Evolutionary conservation across 176 grass and related monocot genomes (phyloP), one percentile per base, ranked within the genome.

Genomic region (Oropetium thomaeum): DNA sequence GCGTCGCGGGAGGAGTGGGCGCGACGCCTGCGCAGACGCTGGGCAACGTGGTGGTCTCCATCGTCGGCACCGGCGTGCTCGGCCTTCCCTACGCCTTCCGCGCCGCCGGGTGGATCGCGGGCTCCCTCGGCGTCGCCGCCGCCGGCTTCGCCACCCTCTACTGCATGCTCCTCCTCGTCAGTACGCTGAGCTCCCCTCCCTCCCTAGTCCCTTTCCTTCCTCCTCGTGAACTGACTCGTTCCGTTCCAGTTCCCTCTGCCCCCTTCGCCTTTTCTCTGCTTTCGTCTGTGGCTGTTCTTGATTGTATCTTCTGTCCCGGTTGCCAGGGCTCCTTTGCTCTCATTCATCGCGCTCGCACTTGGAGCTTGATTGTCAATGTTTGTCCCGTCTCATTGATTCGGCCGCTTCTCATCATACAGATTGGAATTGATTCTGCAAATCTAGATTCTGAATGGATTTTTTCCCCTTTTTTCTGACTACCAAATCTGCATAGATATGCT

Each of bases 91-190:
- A 93, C 76, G 87, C 93, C 58, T 93, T 97, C 73, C 79, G 90
- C 59, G 43, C 87, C 48, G 87, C 93, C 1, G 93, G 93, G 9
- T 97, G 93, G 93, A 7, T 90, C 57, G 82, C 82, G 1, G 90
- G 93, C 27, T 84, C 87, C 17, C 51, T 93, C 40, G 93, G 93
- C 29, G 85, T 97, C 58, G 80, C 80, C 49, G 67, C 66, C 41
- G 80, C 93, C 23, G 93, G 90, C 16, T 20, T 42, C 58, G 80
- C 77, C 62, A 88, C 85, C 66, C 89, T 87, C 77, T 93, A 97
- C 75, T 97, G 93, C 90, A 93, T 97, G 93, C 82, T 93, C n/a
- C 93, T 97, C 44, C 87, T 97, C 17, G 93, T 97, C 23, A 79
- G 89, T 93, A 61, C 62, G 43, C 39, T 11, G 17, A 3, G 17